Evolutionary conservation across 2,329 filamentous ascomycete species (phyloP).

Genomic region (Colletotrichum musicola): DNA sequence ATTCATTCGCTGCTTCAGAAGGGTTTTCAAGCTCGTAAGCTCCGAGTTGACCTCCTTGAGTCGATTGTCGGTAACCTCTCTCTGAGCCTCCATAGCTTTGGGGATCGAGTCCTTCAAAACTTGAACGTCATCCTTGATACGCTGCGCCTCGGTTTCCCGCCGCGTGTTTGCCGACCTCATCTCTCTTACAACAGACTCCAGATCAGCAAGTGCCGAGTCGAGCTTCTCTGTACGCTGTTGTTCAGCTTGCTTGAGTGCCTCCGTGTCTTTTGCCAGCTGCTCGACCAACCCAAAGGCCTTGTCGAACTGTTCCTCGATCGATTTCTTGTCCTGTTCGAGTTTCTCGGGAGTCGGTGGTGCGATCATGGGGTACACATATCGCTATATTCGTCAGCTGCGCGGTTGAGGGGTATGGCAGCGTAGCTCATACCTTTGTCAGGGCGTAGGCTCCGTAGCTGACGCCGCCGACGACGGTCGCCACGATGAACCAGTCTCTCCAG

Average conservation of each 20-base stretch:
- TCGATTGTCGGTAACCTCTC: constrained; percentile 83
- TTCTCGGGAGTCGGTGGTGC: constrained; percentile 94
- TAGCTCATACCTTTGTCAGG: constrained; percentile 79
- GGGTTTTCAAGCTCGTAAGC: constrained; percentile 90
- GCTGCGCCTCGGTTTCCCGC: constrained; percentile 88
- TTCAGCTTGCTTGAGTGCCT: constrained; percentile 88
- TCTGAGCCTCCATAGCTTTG: constrained; percentile 88
- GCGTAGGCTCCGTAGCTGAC: constrained; percentile 91
- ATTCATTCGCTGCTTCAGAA: constrained; percentile 77
- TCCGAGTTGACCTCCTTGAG: constrained; percentile 89
- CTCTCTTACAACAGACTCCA: constrained; percentile 85
- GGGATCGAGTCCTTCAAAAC: constrained; percentile 87
- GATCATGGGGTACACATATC: constrained; percentile 92
- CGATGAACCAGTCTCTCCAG: constrained; percentile 99
- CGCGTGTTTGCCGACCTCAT: constrained; percentile 85
- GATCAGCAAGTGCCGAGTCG: constrained; percentile 83
- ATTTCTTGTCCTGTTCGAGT: constrained; percentile 92
- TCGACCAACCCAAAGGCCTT: constrained; percentile 92
- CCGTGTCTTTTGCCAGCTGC: constrained; percentile 91
- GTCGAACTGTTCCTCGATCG: constrained; percentile 93
- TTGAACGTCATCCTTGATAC: constrained; percentile 88
- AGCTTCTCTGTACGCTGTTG: constrained; percentile 85
- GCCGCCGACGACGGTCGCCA: constrained; percentile 94
- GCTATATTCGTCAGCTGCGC: constrained; percentile 61
- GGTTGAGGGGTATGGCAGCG: not conserved